These are phyloP conservation scores for Geranomyces variabilis DNA, from an alignment of 192 early-diverging fungal genomes.

Conservation along the genomic window DNA sequence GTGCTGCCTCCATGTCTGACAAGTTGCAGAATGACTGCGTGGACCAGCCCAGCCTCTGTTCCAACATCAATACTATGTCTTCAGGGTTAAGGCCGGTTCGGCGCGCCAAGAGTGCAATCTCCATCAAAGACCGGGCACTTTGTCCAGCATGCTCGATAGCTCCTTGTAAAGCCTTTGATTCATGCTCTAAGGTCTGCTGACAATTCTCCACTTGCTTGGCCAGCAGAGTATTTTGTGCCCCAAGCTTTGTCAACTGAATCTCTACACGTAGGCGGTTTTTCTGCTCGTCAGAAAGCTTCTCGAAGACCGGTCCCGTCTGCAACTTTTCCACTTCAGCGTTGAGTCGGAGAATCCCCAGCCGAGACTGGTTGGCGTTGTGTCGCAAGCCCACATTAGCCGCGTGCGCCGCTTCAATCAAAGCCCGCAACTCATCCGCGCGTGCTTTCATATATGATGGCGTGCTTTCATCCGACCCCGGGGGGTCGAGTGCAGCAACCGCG, in stretches of 20 bases:
- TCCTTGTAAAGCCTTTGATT: neutral
- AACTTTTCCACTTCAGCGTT: constrained; percentile 19
- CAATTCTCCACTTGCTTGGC: constrained; percentile 11
- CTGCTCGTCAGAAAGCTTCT: constrained; percentile 16
- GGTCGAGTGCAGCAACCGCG: neutral
- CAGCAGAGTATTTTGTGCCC: constrained; percentile 3
- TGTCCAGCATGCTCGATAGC: neutral
- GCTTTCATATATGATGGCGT: neutral
- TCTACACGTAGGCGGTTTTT: constrained; percentile 7
- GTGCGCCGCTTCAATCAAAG: constrained; percentile 28
- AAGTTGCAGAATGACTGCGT: neutral
- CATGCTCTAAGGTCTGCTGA: constrained; percentile 11
- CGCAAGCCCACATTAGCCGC: constrained; percentile 31
- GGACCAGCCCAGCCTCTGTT: neutral
- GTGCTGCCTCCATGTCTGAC: neutral
- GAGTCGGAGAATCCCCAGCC: constrained; percentile 13
- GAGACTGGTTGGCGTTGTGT: constrained; percentile 37
- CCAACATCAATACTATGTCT: constrained; percentile 6
- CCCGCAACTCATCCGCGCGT: neutral
- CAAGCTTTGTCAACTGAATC: constrained; percentile 22
- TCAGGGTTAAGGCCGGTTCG: neutral
- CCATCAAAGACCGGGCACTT: neutral
- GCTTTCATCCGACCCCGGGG: neutral
- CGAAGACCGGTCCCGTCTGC: neutral
- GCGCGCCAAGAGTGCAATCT: neutral